Percentiles rank a stretch among this genome's conserved stretches.
These are phyloP conservation scores for Croton setiger DNA, from an alignment of 441 rosid genomes.

Conservation along the genomic window DNA sequence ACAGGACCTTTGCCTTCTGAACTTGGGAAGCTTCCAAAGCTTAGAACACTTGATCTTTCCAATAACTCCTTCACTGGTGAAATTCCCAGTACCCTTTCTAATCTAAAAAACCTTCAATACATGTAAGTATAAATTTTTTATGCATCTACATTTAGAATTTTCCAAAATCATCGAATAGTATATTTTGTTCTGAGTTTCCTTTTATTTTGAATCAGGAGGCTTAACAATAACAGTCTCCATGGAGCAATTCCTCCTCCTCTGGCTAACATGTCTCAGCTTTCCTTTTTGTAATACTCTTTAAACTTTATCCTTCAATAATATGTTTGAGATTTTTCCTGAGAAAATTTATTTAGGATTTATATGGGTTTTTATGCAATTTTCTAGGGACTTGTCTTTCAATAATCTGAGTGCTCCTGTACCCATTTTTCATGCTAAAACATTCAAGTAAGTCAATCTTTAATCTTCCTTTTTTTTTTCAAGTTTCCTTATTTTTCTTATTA, in stretches of 20 bases:
- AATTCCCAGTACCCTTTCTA: slow-evolving; percentile 58
- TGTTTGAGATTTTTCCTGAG: neutral
- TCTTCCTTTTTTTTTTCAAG: neutral
- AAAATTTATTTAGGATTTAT: neutral
- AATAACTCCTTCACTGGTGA: slow-evolving; percentile 59
- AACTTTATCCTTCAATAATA: neutral
- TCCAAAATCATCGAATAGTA: slow-evolving; percentile 6
- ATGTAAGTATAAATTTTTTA: slow-evolving; percentile 43
- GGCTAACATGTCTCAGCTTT: slow-evolving; percentile 79
- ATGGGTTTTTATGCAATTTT: slow-evolving; percentile 14
- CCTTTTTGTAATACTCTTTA: slow-evolving; percentile 66
- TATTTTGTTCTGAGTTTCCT: neutral
- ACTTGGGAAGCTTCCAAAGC: slow-evolving; percentile 72
- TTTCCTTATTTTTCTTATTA: neutral
- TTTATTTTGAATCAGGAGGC: slow-evolving; percentile 58
- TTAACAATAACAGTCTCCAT: slow-evolving; percentile 78
- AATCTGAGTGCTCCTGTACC: slow-evolving; percentile 81
- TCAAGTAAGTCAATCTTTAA: slow-evolving; percentile 56
- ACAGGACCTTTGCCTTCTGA: slow-evolving; percentile 74
- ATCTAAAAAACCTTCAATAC: slow-evolving; percentile 56
- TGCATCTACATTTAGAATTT: neutral
- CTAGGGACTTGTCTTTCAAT: slow-evolving; percentile 87
- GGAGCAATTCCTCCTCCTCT: slow-evolving; percentile 69
- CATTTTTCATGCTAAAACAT: slow-evolving; percentile 67
- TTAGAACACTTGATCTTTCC: slow-evolving; percentile 88